Evolutionary conservation across 805 yeast genomes (phyloP).

Genomic region (Pichia gijzeniarum): DNA sequence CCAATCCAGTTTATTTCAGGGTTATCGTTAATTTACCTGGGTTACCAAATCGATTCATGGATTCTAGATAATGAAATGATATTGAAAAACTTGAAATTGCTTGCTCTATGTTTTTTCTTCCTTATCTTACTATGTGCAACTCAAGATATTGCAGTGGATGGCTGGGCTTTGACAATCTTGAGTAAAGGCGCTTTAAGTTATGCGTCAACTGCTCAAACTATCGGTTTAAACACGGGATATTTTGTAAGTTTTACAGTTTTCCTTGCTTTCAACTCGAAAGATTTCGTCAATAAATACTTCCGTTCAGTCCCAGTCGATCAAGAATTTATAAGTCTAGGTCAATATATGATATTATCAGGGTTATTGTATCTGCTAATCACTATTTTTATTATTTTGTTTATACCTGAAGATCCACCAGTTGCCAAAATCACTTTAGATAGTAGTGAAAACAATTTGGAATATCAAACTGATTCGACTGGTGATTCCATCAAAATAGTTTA

Average conservation of each 20-base stretch:
- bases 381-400: slow-evolving; percentile 45
- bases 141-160: slow-evolving; percentile 98
- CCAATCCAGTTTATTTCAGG: slow-evolving; percentile 88
- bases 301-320: slow-evolving; percentile 50
- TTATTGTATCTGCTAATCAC: slow-evolving; percentile 64
- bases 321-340: slow-evolving; percentile 68
- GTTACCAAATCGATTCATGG: slow-evolving; percentile 45
- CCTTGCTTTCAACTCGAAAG: slow-evolving; percentile 83
- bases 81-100: slow-evolving; percentile 37
- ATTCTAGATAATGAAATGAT: slow-evolving; percentile 40
- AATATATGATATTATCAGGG: slow-evolving; percentile 77
- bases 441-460: not conserved
- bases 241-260: slow-evolving; percentile 88
- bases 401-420: slow-evolving; percentile 68
- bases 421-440: slow-evolving; percentile 17
- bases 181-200: slow-evolving; percentile 72
- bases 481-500: slow-evolving; percentile 39
- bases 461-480: slow-evolving; percentile 2
- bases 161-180: slow-evolving; percentile 93
- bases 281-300: slow-evolving; percentile 82
- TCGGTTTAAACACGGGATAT: slow-evolving; percentile 91
- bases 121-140: slow-evolving; percentile 90
- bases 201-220: slow-evolving; percentile 96
- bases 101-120: slow-evolving; percentile 68
- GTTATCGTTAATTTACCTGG: slow-evolving; percentile 56